These are phyloP conservation scores for Exserohilum turcica DNA, from an alignment of 2,329 filamentous ascomycete genomes.

Conservation along the genomic window DNA sequence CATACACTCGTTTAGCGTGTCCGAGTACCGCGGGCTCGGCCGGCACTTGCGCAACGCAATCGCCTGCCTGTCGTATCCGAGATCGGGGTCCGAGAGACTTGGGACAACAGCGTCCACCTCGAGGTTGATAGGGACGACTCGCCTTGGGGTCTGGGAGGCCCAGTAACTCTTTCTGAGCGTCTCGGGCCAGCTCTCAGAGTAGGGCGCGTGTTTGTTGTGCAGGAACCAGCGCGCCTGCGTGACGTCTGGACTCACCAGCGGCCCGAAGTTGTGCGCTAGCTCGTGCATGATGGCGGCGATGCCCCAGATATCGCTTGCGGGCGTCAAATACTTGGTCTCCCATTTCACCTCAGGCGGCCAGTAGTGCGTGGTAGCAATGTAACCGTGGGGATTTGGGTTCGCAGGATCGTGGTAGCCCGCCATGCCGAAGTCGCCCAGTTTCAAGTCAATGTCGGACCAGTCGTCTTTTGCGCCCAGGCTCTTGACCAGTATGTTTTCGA, in stretches of 20 bases:
- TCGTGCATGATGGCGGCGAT: constrained; percentile 32
- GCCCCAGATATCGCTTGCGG: constrained; percentile 34
- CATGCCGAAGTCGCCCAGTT: constrained; percentile 72
- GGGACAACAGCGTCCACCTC: not conserved
- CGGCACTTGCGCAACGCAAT: constrained; percentile 1
- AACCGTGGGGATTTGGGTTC: not conserved
- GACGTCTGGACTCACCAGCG: constrained; percentile 13
- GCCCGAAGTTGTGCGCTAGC: constrained; percentile 24
- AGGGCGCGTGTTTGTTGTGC: not conserved
- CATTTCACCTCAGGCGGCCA: constrained; percentile 33
- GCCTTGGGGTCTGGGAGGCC: constrained; percentile 11
- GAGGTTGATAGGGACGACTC: constrained; percentile 21
- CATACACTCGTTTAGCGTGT: constrained; percentile 24
- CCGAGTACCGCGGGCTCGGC: constrained; percentile 21
- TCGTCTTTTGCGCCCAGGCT: constrained; percentile 14
- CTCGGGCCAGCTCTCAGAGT: constrained; percentile 1
- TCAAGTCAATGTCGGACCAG: constrained; percentile 52
- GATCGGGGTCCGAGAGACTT: not conserved
- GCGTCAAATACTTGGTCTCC: constrained; percentile 14
- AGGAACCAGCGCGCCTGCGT: constrained; percentile 3
- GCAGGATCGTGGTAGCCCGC: constrained; percentile 60
- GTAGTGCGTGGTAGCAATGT: constrained; percentile 18
- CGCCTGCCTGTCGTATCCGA: constrained; percentile 3
- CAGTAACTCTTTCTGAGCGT: constrained; percentile 12
- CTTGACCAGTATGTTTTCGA: constrained; percentile 81